These are phyloP conservation scores for Nitzschia sp. DNA, from an alignment of 108 stramenopile species.

Conservation along the genomic window DNA sequence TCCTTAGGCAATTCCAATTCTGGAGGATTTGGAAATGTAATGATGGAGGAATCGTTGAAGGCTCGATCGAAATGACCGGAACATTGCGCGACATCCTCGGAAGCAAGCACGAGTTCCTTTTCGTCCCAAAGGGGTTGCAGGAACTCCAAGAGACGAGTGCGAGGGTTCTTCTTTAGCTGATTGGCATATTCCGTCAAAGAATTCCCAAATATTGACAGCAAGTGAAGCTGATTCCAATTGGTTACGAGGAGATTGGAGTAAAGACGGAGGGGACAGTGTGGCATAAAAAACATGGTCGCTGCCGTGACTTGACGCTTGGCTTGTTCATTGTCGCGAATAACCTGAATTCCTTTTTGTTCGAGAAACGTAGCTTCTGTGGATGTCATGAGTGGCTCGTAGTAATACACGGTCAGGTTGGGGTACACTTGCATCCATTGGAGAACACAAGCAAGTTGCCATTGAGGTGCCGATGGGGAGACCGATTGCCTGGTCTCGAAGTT, in stretches of 20 bases:
- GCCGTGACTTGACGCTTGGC: slow-evolving; percentile 24
- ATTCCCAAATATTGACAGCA: slow-evolving; percentile 39
- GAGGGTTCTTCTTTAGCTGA: slow-evolving; percentile 18
- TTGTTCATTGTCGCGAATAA: slow-evolving; percentile 39
- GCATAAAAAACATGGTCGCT: slow-evolving; percentile 51
- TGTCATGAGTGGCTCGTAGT: slow-evolving; percentile 44
- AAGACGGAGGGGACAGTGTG: slow-evolving; percentile 44
- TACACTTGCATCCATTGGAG: background rate
- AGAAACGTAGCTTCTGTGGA: slow-evolving; percentile 23
- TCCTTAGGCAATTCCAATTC: background rate
- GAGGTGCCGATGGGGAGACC: slow-evolving; percentile 27
- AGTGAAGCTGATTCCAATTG: slow-evolving; percentile 31
- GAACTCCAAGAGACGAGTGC: slow-evolving; percentile 11
- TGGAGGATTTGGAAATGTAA: slow-evolving; percentile 6
- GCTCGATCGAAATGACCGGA: slow-evolving; percentile 41
- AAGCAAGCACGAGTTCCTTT: background rate
- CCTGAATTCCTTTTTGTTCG: slow-evolving; percentile 7
- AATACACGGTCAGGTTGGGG: slow-evolving; percentile 13
- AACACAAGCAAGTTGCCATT: slow-evolving; percentile 47
- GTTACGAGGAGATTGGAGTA: slow-evolving; percentile 42
- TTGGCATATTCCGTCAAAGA: slow-evolving; percentile 26
- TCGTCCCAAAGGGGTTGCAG: slow-evolving; percentile 33
- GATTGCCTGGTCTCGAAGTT: slow-evolving; percentile 35
- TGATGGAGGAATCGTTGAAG: slow-evolving; percentile 46
- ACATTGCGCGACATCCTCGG: slow-evolving; percentile 13